Conservation (phyloP, 2,329 filamentous ascomycete species). For the Lecanicillium sp. region DNA sequence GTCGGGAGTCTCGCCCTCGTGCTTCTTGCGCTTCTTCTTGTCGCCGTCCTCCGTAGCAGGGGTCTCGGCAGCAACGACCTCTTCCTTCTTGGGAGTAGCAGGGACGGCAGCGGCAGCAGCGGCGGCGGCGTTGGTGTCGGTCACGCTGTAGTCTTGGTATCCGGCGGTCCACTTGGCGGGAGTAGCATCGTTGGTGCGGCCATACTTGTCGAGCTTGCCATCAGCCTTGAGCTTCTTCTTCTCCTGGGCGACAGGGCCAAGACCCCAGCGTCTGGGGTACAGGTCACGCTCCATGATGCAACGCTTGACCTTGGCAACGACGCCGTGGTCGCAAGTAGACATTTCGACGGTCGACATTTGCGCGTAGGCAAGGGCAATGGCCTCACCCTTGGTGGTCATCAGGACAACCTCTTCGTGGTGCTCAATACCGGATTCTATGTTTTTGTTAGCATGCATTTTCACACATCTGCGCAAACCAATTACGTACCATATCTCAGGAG, state of each 20-base stretch:
- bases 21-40: constrained; percentile 69
- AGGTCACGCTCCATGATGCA: constrained; percentile 99
- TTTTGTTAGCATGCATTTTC: constrained; percentile 17
- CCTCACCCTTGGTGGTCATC: constrained; percentile 99
- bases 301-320: constrained; percentile 97
- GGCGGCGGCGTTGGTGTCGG: constrained; percentile 35
- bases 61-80: constrained; percentile 26
- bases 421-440: constrained; percentile 76
- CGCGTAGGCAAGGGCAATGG: constrained; percentile 90
- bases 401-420: constrained; percentile 93
- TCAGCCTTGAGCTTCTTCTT: constrained; percentile 99
- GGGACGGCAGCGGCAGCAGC: constrained; percentile 35
- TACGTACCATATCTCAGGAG: constrained; percentile 77
- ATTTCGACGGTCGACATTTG: constrained; percentile 98
- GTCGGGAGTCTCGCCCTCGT: constrained; percentile 67
- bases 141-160: constrained; percentile 82
- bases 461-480: neutral
- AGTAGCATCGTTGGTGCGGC: constrained; percentile 84
- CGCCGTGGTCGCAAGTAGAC: constrained; percentile 92
- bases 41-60: constrained; percentile 45
- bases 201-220: constrained; percentile 97
- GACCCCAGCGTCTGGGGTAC: constrained; percentile 93
- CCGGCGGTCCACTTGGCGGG: constrained; percentile 86
- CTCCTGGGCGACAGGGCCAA: constrained; percentile 85
- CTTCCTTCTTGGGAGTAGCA: constrained; percentile 26